Evolutionary conservation across 1,284 basidiomycete genomes (phyloP), one percentile per base, ranked within the genome.

Genomic region (Ceratobasidium sp.): DNA sequence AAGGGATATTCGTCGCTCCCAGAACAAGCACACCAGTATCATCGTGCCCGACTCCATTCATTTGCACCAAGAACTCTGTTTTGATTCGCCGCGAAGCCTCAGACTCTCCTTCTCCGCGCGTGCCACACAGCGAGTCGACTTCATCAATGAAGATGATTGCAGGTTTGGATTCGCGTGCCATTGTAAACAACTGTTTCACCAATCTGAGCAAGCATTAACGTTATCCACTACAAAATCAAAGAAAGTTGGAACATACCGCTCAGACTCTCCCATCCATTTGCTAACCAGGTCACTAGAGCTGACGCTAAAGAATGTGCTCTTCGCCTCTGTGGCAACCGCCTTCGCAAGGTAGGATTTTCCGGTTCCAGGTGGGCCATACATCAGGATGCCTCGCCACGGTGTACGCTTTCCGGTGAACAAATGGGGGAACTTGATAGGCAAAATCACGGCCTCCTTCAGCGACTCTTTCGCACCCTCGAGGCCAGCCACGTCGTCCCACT

Each of bases 111-210:
- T 99, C 97, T 76, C 94, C 96, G 81, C 97, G 89, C 29, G 96
- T 94, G 0, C 98, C 96, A 16, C 96, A 95, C 69, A 99, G 86
- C 19, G 96, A 98, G 83, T 99, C 97, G 56, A 99, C 95, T 81
- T 99, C 97, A 82, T 99, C 97, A 80, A 99, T 95, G 81, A 99
- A 99, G 82, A 99, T 98, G 83, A 99, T 99, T 3, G 96, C 90
- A 1, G 97, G 97, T 81, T 98, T 98, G 77, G 91, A 90, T 83
- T 99, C 97, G 76, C 97, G 89, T 0, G 97, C 98, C 88, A 99
- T 94, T 78, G 94, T 90, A 81, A 99, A 99, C 49, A 99, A 87
- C 81, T 98, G 95, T 83, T 96, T 97, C 65, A 99, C 97, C 76
- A 98, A 86, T 79, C 96, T 97, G 77, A 24, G 66, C 24, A 43